Conservation (phyloP, 768 basidiomycete genomes). For the Leucosporidium creatinivorum region DNA sequence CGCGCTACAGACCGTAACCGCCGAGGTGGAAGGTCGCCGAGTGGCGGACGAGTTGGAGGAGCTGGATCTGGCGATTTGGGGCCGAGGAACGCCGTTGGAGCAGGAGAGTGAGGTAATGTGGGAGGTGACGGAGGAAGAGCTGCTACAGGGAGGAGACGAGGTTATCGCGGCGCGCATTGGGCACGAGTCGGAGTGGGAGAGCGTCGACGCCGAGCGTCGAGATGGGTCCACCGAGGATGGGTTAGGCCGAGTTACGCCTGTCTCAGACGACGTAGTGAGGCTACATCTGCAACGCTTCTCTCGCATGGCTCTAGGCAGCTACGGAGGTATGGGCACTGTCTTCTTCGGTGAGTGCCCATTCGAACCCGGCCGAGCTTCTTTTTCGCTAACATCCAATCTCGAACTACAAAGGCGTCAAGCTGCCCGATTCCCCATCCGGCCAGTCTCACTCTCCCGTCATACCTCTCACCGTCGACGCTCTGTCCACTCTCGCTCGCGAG, state of each 20-base stretch:
- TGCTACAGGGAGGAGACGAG: neutral
- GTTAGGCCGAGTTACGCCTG: neutral
- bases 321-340: neutral
- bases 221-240: neutral
- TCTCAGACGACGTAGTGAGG: neutral
- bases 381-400: neutral
- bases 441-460: neutral
- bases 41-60: neutral
- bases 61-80: neutral
- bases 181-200: neutral
- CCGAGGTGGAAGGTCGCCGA: neutral
- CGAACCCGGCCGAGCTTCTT: neutral
- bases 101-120: neutral
- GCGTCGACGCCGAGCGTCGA: neutral
- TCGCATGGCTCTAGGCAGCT: neutral
- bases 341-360: neutral
- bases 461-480: neutral
- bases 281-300: neutral
- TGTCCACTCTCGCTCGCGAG: neutral
- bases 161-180: neutral
- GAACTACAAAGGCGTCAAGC: neutral
- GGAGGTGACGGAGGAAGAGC: slow-evolving; percentile 4
- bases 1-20: neutral
- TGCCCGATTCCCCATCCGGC: neutral
- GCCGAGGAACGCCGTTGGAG: neutral